Percentiles rank a stretch among this genome's conserved stretches.
phyloP scores from a whole-genome alignment of 129 eudicot genomes.

The Cynara cardunculus region DNA sequence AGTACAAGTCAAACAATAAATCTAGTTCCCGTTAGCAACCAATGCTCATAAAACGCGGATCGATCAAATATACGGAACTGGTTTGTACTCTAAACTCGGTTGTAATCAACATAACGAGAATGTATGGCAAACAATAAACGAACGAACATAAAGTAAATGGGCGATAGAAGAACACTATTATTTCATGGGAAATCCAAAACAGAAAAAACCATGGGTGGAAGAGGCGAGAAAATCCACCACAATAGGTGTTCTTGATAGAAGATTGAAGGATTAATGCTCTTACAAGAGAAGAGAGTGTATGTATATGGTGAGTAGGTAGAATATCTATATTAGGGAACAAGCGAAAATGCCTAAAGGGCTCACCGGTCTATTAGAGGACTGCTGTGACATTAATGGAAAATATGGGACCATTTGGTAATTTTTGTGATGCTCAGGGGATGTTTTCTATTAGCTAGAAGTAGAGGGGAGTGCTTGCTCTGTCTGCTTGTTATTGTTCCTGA shows the following conservation, averaged over 20 bases:
- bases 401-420: too few species aligned
- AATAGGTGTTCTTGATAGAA: not conserved
- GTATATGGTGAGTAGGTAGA: not conserved
- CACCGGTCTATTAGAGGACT: not conserved
- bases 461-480: too few species aligned
- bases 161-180: not conserved
- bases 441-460: too few species aligned
- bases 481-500: too few species aligned
- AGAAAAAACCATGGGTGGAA: not conserved
- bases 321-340: not conserved
- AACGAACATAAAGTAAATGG: not conserved
- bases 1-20: not conserved
- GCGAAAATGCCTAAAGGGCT: not conserved
- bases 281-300: not conserved
- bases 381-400: too few species aligned
- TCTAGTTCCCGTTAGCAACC: not conserved
- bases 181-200: not conserved
- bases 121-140: not conserved
- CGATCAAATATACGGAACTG: not conserved
- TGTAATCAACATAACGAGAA: not conserved
- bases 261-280: not conserved
- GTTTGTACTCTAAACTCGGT: not conserved
- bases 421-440: too few species aligned
- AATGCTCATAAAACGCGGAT: not conserved
- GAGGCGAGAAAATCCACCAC: not conserved